Base-by-base conservation (phyloP, 352 stramenopile species). In the Phytophthora tubulina region DNA sequence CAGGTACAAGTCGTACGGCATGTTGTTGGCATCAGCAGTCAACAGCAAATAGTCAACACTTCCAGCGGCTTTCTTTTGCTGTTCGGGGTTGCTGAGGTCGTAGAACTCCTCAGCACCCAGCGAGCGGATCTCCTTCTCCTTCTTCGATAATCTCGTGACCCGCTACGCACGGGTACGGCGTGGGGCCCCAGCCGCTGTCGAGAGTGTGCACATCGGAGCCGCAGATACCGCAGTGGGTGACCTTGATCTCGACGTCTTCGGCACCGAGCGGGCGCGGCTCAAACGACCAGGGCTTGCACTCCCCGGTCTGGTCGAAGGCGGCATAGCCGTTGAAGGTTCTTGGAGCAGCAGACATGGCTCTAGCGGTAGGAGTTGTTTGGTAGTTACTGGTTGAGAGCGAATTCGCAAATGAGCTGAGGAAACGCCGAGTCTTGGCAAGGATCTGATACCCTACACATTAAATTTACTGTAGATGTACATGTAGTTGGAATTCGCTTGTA, bases 21-120 rank as follows among this genome's bases (percentile, higher is more conserved):
- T 74, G 54, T 90, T 61, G 48, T 55, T 76, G 31, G 89, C 81
- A 21, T 86, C 60, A 8, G 91, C 76, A 30, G 89, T 95, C 60
- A 93, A 63, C 7, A 97, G 33, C 41, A 97, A 74, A 14, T 92
- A 44, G 75, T 96, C 78, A 13, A 95, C 72, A 9, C 56, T 78
- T 15, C 62, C 33, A 8, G 36, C 53, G 0, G 68, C 73, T 36
- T 63, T 55, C 58, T 63, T 49, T 35, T 60, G 63, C 5, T 84
- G 51, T 54, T 62, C 51, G 3, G 61, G 39, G 39, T 71, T 30
- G 15, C 63, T 71, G 33, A 60, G 17, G 31, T 67, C 46, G 48
- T 72, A 72, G 21, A 71, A 71, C 17, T 71, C 63, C 17, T 59
- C 46, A 9, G 63, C 63, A 27, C 63, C 63, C 0, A 71, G 54